phyloP scores from a whole-genome alignment of 805 yeast genomes.

The Candida piceae region DNA sequence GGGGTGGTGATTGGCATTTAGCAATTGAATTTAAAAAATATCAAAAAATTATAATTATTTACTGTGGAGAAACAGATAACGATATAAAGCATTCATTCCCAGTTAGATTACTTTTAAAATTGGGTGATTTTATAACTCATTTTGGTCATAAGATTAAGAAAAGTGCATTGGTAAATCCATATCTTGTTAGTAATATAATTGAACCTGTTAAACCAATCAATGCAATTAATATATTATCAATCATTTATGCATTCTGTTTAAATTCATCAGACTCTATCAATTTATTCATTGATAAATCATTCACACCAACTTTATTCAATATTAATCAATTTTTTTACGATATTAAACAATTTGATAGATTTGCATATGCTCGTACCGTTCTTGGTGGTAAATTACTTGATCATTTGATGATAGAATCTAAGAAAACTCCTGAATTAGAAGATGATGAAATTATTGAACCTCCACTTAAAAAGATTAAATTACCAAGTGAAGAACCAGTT shows the following conservation, averaged over 20 bases:
- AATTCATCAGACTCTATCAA: constrained; percentile 13
- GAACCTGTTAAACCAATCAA: constrained; percentile 23
- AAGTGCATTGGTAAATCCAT: constrained; percentile 25
- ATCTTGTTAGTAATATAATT: constrained; percentile 16
- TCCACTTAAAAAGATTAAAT: not conserved
- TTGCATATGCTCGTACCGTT: constrained; percentile 17
- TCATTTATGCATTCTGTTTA: constrained; percentile 26
- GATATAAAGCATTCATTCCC: constrained; percentile 14
- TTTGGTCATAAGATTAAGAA: constrained; percentile 26
- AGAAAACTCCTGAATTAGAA: no score
- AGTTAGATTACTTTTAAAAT: constrained; percentile 17
- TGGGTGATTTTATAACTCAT: constrained; percentile 24
- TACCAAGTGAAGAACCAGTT: not conserved
- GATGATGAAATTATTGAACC: not conserved
- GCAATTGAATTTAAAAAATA: constrained; percentile 25
- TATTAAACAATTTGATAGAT: constrained; percentile 23
- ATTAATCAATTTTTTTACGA: constrained; percentile 24
- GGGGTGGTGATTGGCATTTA: constrained; percentile 30
- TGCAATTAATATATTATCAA: constrained; percentile 25
- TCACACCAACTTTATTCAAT: constrained; percentile 22
- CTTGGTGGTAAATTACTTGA: constrained; percentile 20
- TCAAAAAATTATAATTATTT: constrained; percentile 22
- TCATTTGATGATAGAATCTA: constrained; percentile 13
- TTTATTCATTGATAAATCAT: constrained; percentile 19
- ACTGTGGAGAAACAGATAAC: constrained; percentile 19